Percentiles rank a stretch among this genome's conserved stretches.
Evolutionary conservation across 768 basidiomycete genomes (phyloP).

Genomic region (Xanthoconium stramineum): DNA sequence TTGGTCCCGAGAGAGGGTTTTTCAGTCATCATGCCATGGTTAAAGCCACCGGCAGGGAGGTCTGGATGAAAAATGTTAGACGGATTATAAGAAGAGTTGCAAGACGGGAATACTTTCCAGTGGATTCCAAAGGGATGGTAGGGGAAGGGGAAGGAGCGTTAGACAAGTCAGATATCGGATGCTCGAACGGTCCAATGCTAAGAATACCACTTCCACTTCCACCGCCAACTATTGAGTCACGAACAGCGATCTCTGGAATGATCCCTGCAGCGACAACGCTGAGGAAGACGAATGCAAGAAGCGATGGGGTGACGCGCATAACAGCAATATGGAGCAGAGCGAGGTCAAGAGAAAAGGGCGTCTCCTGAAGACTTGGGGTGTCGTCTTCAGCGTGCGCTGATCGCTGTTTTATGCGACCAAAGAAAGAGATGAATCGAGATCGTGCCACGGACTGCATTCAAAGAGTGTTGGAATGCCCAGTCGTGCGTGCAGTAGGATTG

Average conservation of each 20-base stretch:
- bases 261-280: neutral
- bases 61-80: too few species aligned
- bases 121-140: neutral
- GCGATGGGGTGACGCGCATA: slow-evolving; percentile 4
- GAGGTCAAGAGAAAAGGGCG: neutral
- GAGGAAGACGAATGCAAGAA: slow-evolving; percentile 1
- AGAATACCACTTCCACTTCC: neutral
- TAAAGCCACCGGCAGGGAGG: too few species aligned
- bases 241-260: neutral
- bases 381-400: neutral
- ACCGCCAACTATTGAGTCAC: neutral
- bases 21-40: neutral
- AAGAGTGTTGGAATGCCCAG: too few species aligned
- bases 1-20: neutral
- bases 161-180: neutral
- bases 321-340: neutral
- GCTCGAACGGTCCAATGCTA: neutral
- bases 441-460: too few species aligned
- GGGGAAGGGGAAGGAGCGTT: neutral
- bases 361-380: neutral
- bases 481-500: neutral
- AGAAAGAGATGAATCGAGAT: too few species aligned
- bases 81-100: neutral
- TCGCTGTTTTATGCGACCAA: neutral
- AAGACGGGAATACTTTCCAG: neutral